Conservation (phyloP, 2,329 filamentous ascomycete genomes). For the Cladosporium sp. region DNA sequence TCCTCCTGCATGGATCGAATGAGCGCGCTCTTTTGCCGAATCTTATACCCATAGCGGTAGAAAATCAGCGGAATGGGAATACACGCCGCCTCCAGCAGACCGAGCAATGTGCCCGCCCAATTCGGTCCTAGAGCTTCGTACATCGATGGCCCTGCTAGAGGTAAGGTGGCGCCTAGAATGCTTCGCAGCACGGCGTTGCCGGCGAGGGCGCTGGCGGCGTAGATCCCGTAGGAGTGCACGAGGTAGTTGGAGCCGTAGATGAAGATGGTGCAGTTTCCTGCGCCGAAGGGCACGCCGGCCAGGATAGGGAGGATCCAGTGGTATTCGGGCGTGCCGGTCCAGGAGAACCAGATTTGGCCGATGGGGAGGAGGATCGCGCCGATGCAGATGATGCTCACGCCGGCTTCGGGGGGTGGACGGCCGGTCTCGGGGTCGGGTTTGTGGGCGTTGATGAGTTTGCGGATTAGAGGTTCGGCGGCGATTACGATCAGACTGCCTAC, state of each 20-base stretch:
- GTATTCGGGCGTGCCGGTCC: constrained; percentile 78
- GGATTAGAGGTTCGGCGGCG: constrained; percentile 60
- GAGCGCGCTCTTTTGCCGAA: constrained; percentile 51
- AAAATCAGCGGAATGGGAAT: constrained; percentile 79
- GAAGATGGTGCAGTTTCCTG: constrained; percentile 72
- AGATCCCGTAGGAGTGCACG: constrained; percentile 73
- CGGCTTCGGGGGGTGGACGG: constrained; percentile 69
- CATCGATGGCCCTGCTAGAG: constrained; percentile 68
- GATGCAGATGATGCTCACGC: constrained; percentile 73
- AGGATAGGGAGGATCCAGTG: constrained; percentile 78
- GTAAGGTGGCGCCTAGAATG: constrained; percentile 70
- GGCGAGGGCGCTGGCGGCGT: constrained; percentile 73
- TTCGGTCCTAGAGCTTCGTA: constrained; percentile 65
- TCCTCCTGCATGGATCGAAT: constrained; percentile 48
- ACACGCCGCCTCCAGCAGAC: constrained; percentile 65
- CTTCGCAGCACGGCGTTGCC: constrained; percentile 72
- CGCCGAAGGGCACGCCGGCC: constrained; percentile 73
- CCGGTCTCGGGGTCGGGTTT: constrained; percentile 70
- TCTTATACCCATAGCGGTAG: constrained; percentile 53
- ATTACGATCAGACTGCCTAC: constrained; percentile 53
- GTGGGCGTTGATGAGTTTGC: constrained; percentile 72
- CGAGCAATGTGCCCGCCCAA: constrained; percentile 74
- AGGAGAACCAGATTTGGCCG: constrained; percentile 81
- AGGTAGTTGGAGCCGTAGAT: constrained; percentile 81
- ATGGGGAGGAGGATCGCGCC: constrained; percentile 68